Evolutionary conservation across 495 filamentous ascomycete genomes (phyloP).

Genomic region (Penicillium atrosanguineum): DNA sequence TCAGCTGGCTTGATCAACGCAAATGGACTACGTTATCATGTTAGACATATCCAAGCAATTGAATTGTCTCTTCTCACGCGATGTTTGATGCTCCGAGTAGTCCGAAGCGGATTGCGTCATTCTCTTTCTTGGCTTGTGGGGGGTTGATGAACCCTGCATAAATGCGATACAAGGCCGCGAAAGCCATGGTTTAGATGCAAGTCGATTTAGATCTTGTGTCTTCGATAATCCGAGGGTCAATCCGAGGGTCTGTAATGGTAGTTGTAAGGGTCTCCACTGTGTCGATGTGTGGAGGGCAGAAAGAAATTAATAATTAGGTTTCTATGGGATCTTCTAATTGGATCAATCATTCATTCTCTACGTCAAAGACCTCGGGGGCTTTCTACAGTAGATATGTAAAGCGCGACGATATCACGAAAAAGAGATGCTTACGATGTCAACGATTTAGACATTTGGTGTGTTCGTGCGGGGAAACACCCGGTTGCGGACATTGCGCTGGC

Average conservation of each 20-base stretch:
- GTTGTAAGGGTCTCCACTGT: background rate
- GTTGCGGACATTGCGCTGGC: too few relatives aligned
- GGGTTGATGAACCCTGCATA: conserved; percentile 1
- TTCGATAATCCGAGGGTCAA: background rate
- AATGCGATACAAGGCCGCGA: background rate
- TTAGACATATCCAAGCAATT: background rate
- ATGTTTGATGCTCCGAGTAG: conserved; percentile 32
- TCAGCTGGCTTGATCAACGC: conserved; percentile 56
- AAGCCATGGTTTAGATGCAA: background rate
- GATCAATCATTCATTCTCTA: too few relatives aligned
- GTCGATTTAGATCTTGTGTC: background rate
- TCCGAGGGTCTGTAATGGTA: background rate
- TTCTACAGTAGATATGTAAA: too few relatives aligned
- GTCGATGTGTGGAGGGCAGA: too few relatives aligned
- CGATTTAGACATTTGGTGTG: too few relatives aligned
- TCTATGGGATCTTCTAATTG: too few relatives aligned
- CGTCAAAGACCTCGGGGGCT: too few relatives aligned
- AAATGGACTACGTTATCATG: conserved; percentile 33
- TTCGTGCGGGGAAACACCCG: too few relatives aligned
- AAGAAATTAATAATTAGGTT: too few relatives aligned
- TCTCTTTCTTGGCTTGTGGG: conserved; percentile 14
- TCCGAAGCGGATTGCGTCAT: conserved; percentile 31
- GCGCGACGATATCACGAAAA: too few relatives aligned
- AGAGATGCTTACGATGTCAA: too few relatives aligned
- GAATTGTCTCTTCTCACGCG: conserved; percentile 11